Base-by-base conservation (phyloP, 345 rosid genomes). In the Linum lewisii region DNA sequence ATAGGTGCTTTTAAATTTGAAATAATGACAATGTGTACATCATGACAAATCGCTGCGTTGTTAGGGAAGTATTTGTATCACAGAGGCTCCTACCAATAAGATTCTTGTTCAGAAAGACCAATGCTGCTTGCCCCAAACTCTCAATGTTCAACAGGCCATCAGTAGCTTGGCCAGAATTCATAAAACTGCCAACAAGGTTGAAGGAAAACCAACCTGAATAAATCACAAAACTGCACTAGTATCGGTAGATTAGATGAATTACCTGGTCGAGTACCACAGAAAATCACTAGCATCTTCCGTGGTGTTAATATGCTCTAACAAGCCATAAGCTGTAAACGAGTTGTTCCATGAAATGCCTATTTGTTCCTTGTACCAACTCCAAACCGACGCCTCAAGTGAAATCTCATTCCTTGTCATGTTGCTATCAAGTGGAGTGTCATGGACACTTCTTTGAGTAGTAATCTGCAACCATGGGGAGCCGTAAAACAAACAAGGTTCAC, bases 111-210 rank as follows among this genome's bases (percentile, higher is more conserved):
- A 81, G 61, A 72, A 79, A 83, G 63, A 83, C 73, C 47, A 81
- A 78, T 24, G 84, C 89, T 2, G 81, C 85, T 60, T 83, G 89
- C 29, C 89, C 89, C 71, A 79, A 57, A 65, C 89, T 83, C 64
- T 49, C 72, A 60, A 81, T 63, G 32, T 37, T 56, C 60, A 83
- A 25, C 59, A 59, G 8, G 3, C 24, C 38, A 6, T 79, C 78
- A 24, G 61, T 68, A n/a, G 45, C 66, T 64, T 62, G 69, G 21
- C 22, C 67, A 25, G 71, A 59, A 38, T 16, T 58, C 52, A 72
- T 72, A 62, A 60, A n/a, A 42, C 81, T 68, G 58, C 85, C 79
- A 80, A 21, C 9, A n/a, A 38, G 11, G 45, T 9, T 2, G 13
- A 4, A 38, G 45, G 2, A 38, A 38, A 38, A 38, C 45, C 45